phyloP scores from a whole-genome alignment of 163 green algal genomes.

The Dunaliella salina region DNA sequence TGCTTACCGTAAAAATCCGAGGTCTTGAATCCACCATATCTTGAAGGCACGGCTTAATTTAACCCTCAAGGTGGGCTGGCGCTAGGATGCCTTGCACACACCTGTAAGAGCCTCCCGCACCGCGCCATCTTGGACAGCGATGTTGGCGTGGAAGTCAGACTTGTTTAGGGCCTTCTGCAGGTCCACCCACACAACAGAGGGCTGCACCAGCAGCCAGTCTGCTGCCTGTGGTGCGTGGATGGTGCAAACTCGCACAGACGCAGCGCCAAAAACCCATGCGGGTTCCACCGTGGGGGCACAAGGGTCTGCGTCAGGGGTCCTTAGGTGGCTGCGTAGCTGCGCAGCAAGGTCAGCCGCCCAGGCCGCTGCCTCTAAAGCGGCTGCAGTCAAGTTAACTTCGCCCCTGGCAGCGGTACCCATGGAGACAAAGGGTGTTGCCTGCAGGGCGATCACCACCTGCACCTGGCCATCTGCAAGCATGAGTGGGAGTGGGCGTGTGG shows the following conservation, averaged over 20 bases:
- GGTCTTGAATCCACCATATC: no score
- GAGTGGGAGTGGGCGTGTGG: background rate
- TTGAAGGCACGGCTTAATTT: no score
- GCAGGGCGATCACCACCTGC: background rate
- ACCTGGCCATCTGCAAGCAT: background rate
- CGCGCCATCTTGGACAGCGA: background rate
- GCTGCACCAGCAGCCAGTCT: background rate
- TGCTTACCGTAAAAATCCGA: no score
- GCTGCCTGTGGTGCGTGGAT: background rate
- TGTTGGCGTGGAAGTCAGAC: background rate
- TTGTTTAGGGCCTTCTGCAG: background rate
- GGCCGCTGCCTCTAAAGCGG: background rate
- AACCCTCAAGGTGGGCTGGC: no score
- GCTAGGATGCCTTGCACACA: background rate
- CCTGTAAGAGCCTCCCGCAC: background rate
- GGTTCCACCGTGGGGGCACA: background rate
- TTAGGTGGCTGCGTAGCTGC: background rate
- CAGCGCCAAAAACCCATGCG: background rate
- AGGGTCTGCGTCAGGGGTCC: background rate
- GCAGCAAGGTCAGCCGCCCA: background rate
- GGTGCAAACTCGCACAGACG: background rate
- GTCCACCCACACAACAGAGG: background rate
- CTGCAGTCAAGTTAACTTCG: background rate
- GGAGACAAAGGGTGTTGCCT: background rate
- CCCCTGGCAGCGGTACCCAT: background rate